These are phyloP conservation scores for Eutrema japonicum DNA, from an alignment of 345 rosid genomes.

Conservation along the genomic window DNA sequence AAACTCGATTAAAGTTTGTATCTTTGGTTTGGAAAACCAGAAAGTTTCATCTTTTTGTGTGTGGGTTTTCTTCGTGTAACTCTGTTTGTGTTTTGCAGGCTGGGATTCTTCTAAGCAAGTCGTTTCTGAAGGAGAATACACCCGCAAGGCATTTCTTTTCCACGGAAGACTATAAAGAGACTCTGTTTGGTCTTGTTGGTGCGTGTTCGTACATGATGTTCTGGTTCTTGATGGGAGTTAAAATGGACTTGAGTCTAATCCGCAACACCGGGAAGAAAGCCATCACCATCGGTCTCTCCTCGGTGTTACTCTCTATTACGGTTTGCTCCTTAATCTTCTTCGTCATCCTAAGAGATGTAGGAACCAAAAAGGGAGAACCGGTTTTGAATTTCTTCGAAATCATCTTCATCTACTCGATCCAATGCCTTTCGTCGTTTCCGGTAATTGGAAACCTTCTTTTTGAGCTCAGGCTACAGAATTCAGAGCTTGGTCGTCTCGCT, in stretches of 20 bases:
- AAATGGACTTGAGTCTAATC: conserved; percentile 50
- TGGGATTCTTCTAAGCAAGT: conserved; percentile 40
- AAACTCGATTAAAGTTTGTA: not conserved
- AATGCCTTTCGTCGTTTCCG: conserved; percentile 47
- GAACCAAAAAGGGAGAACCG: conserved; percentile 25
- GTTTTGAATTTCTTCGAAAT: conserved; percentile 1
- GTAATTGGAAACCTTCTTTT: conserved; percentile 53
- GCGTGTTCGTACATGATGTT: conserved; percentile 50
- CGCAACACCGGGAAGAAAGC: conserved; percentile 43
- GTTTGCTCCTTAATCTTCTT: conserved; percentile 40
- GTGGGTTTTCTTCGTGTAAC: not conserved
- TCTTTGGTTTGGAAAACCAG: not conserved
- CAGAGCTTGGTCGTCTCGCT: conserved; percentile 58
- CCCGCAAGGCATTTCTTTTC: conserved; percentile 27
- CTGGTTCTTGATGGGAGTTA: conserved; percentile 60
- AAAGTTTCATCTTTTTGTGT: not conserved
- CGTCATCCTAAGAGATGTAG: conserved; percentile 26
- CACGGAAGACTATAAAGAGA: conserved; percentile 34
- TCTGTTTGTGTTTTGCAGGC: conserved; percentile 26
- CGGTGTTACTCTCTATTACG: conserved; percentile 42
- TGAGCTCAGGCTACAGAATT: conserved; percentile 55
- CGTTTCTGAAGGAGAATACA: conserved; percentile 36
- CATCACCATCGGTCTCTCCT: conserved; percentile 37
- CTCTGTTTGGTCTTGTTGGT: conserved; percentile 46
- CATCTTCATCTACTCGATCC: conserved; percentile 31